Percentiles rank a stretch among this genome's conserved stretches.
phyloP scores from a whole-genome alignment of 148 eudicot species.

The Pouteria glomerata region DNA sequence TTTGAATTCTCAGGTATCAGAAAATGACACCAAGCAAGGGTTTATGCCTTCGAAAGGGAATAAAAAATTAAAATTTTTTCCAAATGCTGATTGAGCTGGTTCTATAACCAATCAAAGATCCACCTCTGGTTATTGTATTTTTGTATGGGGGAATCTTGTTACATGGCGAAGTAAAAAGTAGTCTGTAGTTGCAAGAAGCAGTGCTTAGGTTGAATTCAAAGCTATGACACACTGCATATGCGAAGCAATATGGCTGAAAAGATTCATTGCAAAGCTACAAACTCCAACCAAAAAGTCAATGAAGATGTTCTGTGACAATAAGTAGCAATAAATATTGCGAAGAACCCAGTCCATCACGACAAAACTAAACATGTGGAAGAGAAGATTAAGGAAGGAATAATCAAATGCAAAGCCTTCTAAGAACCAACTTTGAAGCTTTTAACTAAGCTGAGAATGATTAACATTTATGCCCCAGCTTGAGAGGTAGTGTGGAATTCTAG shows the following conservation, averaged over 20 bases:
- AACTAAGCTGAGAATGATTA: not conserved
- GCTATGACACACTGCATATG: not conserved
- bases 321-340: not conserved
- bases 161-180: not conserved
- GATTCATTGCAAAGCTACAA: not conserved
- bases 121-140: too few species aligned
- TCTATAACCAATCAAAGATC: not conserved
- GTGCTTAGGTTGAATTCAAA: not conserved
- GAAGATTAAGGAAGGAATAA: not conserved
- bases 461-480: slow-evolving; percentile 3
- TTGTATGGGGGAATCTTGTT: too few species aligned
- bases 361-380: not conserved
- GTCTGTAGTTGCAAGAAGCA: not conserved
- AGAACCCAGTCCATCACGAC: not conserved
- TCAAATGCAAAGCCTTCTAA: not conserved
- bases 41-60: too few species aligned
- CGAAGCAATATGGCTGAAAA: not conserved
- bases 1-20: too few species aligned
- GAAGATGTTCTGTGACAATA: not conserved
- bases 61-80: too few species aligned
- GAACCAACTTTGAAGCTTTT: not conserved
- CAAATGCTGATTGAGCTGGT: not conserved
- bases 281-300: not conserved
- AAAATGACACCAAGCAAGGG: too few species aligned
- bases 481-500: too few species aligned